These are phyloP conservation scores for Arabidopsis arenosa DNA, from an alignment of 345 rosid genomes.

Conservation along the genomic window DNA sequence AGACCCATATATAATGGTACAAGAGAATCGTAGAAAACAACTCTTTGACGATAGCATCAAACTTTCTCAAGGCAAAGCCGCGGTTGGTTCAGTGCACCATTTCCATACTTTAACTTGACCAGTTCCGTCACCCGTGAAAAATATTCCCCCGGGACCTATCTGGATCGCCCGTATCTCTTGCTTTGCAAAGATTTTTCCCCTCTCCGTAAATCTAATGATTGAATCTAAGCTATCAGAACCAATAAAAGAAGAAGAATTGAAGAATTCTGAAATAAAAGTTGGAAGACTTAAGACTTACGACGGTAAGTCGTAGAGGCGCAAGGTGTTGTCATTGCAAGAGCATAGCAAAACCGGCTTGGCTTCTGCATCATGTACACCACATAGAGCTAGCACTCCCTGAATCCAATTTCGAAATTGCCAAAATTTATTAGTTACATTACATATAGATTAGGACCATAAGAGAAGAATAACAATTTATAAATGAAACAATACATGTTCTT, in stretches of 20 bases:
- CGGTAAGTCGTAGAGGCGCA: constrained; percentile 82
- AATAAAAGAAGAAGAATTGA: not conserved
- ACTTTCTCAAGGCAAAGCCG: constrained; percentile 41
- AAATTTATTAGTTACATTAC: constrained; percentile 16
- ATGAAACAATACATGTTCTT: constrained; percentile 71
- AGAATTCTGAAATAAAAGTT: not conserved
- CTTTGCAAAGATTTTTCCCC: constrained; percentile 86
- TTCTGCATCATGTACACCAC: constrained; percentile 86
- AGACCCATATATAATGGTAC: constrained; percentile 35
- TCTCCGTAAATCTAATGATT: constrained; percentile 72
- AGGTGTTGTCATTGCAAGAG: constrained; percentile 75
- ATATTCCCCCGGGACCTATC: constrained; percentile 80
- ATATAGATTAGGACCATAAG: not conserved
- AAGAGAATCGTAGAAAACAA: constrained; percentile 34
- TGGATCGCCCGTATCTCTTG: constrained; percentile 85
- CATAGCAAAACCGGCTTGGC: constrained; percentile 83
- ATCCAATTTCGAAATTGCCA: constrained; percentile 7
- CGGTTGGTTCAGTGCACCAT: constrained; percentile 57
- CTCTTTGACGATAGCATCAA: constrained; percentile 18
- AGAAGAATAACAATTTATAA: constrained; percentile 3
- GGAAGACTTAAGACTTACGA: constrained; percentile 80
- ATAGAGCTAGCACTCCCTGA: constrained; percentile 77
- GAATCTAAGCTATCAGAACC: constrained; percentile 12
- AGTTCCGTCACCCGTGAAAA: constrained; percentile 93
- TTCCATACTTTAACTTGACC: constrained; percentile 96